phyloP scores from a whole-genome alignment of 495 filamentous ascomycete genomes.

The Aspergillus ostianus region DNA sequence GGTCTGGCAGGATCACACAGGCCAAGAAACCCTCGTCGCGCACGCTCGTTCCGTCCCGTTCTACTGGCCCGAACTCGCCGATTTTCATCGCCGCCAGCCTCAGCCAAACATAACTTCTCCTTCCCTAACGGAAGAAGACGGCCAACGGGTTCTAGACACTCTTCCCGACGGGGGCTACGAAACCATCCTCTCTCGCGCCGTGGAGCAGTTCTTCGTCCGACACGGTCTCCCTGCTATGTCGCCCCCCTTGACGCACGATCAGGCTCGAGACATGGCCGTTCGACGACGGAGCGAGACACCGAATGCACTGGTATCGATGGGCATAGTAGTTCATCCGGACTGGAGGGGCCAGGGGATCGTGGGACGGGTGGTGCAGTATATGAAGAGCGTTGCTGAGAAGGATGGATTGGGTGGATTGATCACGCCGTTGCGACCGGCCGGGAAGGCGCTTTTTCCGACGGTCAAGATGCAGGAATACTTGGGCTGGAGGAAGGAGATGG shows the following conservation, averaged over 20 bases:
- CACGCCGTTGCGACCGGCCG: not conserved
- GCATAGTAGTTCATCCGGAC: not conserved
- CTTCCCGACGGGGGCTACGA: not conserved
- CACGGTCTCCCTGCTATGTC: not conserved
- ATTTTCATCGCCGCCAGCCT: not conserved
- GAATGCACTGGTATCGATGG: not conserved
- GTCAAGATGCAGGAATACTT: not conserved
- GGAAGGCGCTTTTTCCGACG: not conserved
- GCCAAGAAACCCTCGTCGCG: not conserved
- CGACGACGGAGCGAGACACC: not conserved
- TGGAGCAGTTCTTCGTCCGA: not conserved
- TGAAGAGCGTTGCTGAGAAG: not conserved
- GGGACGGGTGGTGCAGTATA: not conserved
- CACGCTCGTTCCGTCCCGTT: not conserved
- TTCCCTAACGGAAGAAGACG: not conserved
- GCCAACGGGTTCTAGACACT: not conserved
- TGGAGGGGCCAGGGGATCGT: not conserved
- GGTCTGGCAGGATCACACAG: not conserved
- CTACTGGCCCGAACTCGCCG: not conserved
- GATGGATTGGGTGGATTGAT: not conserved
- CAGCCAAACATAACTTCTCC: too few species aligned
- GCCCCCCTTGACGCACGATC: not conserved
- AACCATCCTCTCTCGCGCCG: not conserved
- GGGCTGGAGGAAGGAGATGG: not conserved
- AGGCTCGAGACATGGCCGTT: not conserved